Conservation (phyloP, 345 rosid genomes). For the Luvunga scandens region DNA sequence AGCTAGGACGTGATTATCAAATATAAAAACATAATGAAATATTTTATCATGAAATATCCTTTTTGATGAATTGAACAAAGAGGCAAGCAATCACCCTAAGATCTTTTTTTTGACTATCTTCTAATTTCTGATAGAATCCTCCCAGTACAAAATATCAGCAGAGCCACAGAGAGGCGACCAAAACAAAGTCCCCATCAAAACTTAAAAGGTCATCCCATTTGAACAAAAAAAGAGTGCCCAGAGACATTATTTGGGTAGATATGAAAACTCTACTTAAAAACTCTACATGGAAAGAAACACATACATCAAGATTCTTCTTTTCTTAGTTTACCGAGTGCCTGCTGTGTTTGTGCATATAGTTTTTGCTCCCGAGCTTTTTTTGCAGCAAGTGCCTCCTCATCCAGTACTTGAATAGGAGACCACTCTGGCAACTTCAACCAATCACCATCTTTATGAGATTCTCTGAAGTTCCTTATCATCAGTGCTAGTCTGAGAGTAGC, state of each 20-base stretch:
- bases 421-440: conserved; percentile 72
- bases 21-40: background rate
- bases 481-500: conserved; percentile 52
- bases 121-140: background rate
- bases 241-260: background rate
- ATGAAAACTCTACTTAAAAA: background rate
- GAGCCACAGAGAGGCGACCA: background rate
- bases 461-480: conserved; percentile 24
- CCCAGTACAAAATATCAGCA: background rate
- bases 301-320: conserved; percentile 58
- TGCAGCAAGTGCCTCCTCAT: conserved; percentile 72
- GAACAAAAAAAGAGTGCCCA: background rate
- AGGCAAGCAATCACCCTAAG: background rate
- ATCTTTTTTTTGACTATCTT: background rate
- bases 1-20: background rate
- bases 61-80: background rate
- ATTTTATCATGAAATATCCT: too few relatives aligned
- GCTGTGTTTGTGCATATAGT: conserved; percentile 37
- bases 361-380: conserved; percentile 68
- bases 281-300: background rate
- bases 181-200: conserved; percentile 2
- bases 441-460: conserved; percentile 29
- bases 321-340: conserved; percentile 47
- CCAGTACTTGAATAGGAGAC: conserved; percentile 80
- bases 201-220: background rate